Evolutionary conservation across 2,329 filamentous ascomycete genomes (phyloP), one percentile per base, ranked within the genome.

Genomic region (Thermoascus crustaceus): DNA sequence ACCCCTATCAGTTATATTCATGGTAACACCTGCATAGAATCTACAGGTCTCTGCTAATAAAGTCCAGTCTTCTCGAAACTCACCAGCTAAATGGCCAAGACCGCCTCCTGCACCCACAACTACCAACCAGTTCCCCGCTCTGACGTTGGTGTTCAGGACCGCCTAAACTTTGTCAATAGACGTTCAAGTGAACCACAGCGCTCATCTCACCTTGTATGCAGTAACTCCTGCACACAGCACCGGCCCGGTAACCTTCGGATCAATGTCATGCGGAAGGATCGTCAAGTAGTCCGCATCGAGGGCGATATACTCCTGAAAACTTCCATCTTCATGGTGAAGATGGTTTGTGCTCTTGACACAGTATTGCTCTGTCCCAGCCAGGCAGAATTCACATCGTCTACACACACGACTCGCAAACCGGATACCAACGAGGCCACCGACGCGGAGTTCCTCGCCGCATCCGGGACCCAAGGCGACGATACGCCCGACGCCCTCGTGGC

Each of bases 61-160:
- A n/a, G n/a, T n/a, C n/a, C n/a, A n/a, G n/a, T n/a, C n/a, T n/a
- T n/a, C n/a, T n/a, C n/a, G n/a, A n/a, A n/a, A 40, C 54, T 27
- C 39, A 64, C 61, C 60, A 37, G 64, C 64, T 22, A 67, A 54
- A 44, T 67, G 61, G 2, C 66, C 66, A n/a, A 68, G 49, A 4
- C 66, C 66, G 29, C 65, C 66, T 22, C 62, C 65, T 9, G 66
- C 66, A 7, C 66, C 65, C n/a, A 68, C 56, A 8, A 68, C 64
- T 2, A 63, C 61, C 18, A 68, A 44, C 58, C 57, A 64, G 22
- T 64, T 50, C 8, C 63, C 63, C 8, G 54, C 44, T 29, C 58
- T 55, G 32, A 66, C 39, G 23, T 60, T 57, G 5, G 63, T 47
- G 43, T 67, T 67, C 24, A 60, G 44, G 11, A 68, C 60, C 7